Conservation (phyloP, 148 eudicot genomes). For the Bassia scoparia region DNA sequence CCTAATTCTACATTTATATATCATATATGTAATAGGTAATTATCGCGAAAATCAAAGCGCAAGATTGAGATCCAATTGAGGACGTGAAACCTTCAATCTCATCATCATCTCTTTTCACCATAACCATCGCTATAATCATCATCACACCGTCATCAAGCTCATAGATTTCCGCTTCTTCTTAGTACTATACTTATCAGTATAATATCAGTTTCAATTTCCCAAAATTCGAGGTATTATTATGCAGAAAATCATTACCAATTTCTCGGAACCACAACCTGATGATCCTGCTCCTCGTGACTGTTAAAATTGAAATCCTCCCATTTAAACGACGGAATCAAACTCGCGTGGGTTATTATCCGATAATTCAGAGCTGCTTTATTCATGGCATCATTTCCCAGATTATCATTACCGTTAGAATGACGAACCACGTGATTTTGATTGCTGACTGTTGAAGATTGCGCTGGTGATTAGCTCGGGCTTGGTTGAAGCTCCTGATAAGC, state of each 20-base stretch:
- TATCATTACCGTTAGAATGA: background rate
- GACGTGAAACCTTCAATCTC: background rate
- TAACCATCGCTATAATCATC: conserved; percentile 6
- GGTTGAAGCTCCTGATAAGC: conserved; percentile 30
- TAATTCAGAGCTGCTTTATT: no score
- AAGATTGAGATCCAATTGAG: conserved; percentile 28
- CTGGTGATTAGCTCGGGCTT: conserved; percentile 19
- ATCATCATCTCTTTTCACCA: background rate
- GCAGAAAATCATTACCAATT: background rate
- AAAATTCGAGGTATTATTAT: background rate
- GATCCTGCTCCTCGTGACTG: background rate
- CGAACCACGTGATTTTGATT: background rate
- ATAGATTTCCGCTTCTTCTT: background rate
- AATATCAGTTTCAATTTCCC: background rate
- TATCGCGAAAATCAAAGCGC: conserved; percentile 10
- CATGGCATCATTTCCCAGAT: background rate
- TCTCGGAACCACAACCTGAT: background rate
- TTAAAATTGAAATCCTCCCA: conserved; percentile 34
- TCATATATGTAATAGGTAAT: no score
- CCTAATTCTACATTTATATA: no score
- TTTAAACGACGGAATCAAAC: conserved; percentile 33
- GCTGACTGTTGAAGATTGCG: background rate
- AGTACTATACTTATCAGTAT: background rate
- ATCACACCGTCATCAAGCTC: background rate
- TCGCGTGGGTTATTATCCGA: background rate